Conservation (phyloP, 441 rosid species). For the Arabidopsis lyrata region DNA sequence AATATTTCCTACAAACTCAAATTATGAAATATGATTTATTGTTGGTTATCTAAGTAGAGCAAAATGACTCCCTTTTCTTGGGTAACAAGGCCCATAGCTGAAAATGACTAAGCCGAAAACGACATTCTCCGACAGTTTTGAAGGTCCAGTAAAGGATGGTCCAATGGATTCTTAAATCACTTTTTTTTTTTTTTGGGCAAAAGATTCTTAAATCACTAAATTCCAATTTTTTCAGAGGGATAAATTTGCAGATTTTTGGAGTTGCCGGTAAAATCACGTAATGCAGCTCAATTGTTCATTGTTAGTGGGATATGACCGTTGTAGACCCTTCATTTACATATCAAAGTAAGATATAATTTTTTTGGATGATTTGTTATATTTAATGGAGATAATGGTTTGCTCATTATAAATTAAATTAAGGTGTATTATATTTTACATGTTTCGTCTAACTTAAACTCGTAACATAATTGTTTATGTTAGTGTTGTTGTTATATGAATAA, state of each 20-base stretch:
- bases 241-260: no score
- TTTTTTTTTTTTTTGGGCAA: no score
- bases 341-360: background rate
- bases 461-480: no score
- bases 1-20: background rate
- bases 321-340: background rate
- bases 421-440: no score
- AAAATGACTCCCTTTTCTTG: background rate
- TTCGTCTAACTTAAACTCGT: no score
- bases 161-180: no score
- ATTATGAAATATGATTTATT: no score
- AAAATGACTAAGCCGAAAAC: background rate
- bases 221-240: background rate
- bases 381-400: no score
- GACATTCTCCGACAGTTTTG: background rate
- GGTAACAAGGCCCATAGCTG: no score
- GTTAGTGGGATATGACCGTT: background rate
- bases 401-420: no score
- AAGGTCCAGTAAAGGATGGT: conserved; percentile 20
- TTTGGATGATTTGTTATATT: background rate
- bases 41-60: no score
- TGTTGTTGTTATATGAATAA: no score
- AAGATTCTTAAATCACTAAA: background rate
- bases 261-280: background rate
- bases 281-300: background rate